Evolutionary conservation across 2,329 filamentous ascomycete genomes (phyloP), one percentile per base, ranked within the genome.

Genomic region (Monascus ruber): DNA sequence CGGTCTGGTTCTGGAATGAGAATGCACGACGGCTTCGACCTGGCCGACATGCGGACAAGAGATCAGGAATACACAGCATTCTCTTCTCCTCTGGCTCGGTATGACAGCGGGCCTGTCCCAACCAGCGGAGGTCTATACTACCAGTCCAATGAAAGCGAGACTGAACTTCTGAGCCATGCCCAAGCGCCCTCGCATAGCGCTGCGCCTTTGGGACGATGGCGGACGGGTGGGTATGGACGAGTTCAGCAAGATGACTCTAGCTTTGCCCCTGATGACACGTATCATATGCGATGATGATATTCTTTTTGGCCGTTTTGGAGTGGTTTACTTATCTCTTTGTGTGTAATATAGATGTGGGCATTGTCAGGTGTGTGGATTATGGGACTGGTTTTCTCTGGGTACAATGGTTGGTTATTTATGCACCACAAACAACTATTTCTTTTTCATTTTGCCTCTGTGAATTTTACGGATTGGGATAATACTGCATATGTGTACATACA

Each of bases 71-170:
- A 64, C 40, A 62, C 62, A 4, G 60, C 59, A 5, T 62, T 63
- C 54, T 60, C 59, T 10, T 46, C 50, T 3, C 52, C 59, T 5
- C 38, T 56, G 10, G 51, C 53, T 7, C 52, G 54, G 11, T 47
- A 33, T 11, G 43, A 52, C 34, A 55, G 53, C 41, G 46, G 44
- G 6, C n/a, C 40, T 29, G 32, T 47, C 28, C 24, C 9, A 29
- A 31, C 6, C 24, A 37, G 42, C 25, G 40, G 41, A 4, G 54
- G 53, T 1, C 42, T 63, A 17, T 66, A 66, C 39, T 53, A 51
- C 2, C 52, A 56, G 4, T 43, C 45, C 1, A 62, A 66, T 41
- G 65, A 67, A 42, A 65, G 62, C 33, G 62, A 64, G 37, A 56
- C 56, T 1, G 48, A 52, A 26, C 49, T 68, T 6, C 48, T 68